phyloP scores from a whole-genome alignment of 1,284 basidiomycete genomes.

The Irpex sp. region DNA sequence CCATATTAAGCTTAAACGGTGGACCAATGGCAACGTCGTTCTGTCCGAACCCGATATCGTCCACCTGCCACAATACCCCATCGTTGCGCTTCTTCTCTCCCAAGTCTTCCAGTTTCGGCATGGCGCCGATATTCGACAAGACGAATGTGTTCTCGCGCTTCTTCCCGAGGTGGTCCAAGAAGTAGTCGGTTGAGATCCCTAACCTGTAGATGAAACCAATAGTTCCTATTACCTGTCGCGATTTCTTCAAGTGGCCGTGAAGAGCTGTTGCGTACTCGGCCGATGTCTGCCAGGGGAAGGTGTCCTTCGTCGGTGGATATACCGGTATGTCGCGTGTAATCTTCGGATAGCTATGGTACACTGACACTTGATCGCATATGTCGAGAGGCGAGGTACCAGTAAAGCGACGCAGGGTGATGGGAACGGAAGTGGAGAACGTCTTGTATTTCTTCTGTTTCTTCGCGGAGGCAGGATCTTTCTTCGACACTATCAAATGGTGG shows the following conservation, averaged over 20 bases:
- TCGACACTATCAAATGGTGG: constrained; percentile 17
- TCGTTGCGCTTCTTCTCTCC: not conserved
- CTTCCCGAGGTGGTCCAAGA: constrained; percentile 25
- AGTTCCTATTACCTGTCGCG: constrained; percentile 27
- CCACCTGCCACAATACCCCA: constrained; percentile 17
- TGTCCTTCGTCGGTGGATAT: constrained; percentile 1
- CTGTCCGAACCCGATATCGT: constrained; percentile 27
- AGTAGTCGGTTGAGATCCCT: constrained; percentile 22
- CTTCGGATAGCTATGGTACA: constrained; percentile 17
- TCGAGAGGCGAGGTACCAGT: constrained; percentile 24
- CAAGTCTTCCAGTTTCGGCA: not conserved
- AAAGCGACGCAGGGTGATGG: constrained; percentile 34
- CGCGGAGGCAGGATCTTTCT: not conserved
- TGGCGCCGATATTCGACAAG: constrained; percentile 31
- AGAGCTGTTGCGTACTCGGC: constrained; percentile 20
- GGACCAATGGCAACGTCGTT: constrained; percentile 28
- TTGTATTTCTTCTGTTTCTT: constrained; percentile 25
- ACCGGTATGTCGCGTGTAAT: constrained; percentile 13
- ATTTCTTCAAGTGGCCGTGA: constrained; percentile 17
- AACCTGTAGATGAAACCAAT: constrained; percentile 30
- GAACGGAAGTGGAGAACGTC: constrained; percentile 28
- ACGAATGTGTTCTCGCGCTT: constrained; percentile 27
- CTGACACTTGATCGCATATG: constrained; percentile 35
- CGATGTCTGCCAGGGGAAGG: constrained; percentile 24
- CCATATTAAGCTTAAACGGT: constrained; percentile 34